These are phyloP conservation scores for Phylloboletellus chloephorus DNA, from an alignment of 1,284 basidiomycete genomes.

Conservation along the genomic window DNA sequence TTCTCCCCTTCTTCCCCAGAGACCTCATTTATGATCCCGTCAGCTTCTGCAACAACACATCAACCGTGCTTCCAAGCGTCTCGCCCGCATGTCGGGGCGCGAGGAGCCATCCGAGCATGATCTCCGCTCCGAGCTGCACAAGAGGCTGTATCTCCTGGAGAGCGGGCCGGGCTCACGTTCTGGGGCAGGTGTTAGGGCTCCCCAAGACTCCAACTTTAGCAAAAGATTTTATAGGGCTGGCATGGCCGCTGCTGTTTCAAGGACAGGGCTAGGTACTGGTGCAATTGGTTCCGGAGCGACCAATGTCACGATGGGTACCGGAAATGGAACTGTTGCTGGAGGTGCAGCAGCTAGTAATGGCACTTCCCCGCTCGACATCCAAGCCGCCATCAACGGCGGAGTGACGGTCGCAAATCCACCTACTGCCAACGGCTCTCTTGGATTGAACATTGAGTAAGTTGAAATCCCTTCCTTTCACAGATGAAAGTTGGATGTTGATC, in stretches of 20 bases:
- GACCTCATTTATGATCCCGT: background rate
- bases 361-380: slow-evolving; percentile 33
- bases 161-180: slow-evolving; percentile 20
- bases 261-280: background rate
- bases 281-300: background rate
- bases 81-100: slow-evolving; percentile 65
- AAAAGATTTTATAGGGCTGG: slow-evolving; percentile 10
- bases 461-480: background rate
- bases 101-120: slow-evolving; percentile 44
- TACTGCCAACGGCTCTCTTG: slow-evolving; percentile 55
- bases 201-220: slow-evolving; percentile 9
- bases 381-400: slow-evolving; percentile 35
- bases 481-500: background rate
- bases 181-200: slow-evolving; percentile 5
- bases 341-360: slow-evolving; percentile 10
- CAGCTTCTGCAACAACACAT: slow-evolving; percentile 68
- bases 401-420: slow-evolving; percentile 52
- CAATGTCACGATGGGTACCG: slow-evolving; percentile 7
- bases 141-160: slow-evolving; percentile 45
- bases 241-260: slow-evolving; percentile 6
- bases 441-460: slow-evolving; percentile 65
- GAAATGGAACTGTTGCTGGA: slow-evolving; percentile 12
- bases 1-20: slow-evolving; percentile 9
- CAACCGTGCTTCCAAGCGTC: slow-evolving; percentile 59
- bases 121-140: slow-evolving; percentile 48